Base-by-base conservation (phyloP, 345 rosid genomes). In the Xanthoceras sorbifolium region DNA sequence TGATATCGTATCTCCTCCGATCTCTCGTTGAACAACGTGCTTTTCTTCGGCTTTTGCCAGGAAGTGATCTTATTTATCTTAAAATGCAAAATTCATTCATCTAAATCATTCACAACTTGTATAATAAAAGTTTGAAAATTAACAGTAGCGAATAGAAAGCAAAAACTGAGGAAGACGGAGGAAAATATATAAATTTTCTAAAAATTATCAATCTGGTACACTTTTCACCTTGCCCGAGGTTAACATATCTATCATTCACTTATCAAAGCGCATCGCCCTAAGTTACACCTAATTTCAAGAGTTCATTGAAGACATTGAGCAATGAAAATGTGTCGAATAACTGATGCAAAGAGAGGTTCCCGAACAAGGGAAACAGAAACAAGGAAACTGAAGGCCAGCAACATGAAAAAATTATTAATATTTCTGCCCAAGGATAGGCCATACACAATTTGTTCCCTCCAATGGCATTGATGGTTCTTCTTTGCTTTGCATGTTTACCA, bases 361-460 rank as follows among this genome's bases (percentile, higher is more conserved):
- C 6, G 4, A 61, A n/a, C n/a, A n/a, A 26, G 40, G 32, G 42
- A 0, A 40, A 8, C 59, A 57, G 42, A 73, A 73, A 46, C 18
- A 73, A 73, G 54, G 18, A 42, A 73, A 61, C 12, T 26, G 28
- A 59, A 29, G 50, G 77, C 69, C 40, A 62, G 57, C 60, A 44
- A 34, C 48, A 44, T 64, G 3, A 62, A 28, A 18, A n/a, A 61
- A 17, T 26, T 44, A 42, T 26, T 61, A 34, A 29, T 28, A 42
- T 18, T 44, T 61, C 69, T 1, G 6, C 42, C 20, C 54, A n/a
- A 17, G 31, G 36, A 40, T 60, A 4, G 26, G n/a, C 60, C 50
- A 26, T 38, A 55, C 20, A 22, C 34, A 42, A n/a, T 38, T 70
- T 52, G 48, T 48, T 64, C 64, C 48, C 25, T 29, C 14, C 22